Base-by-base conservation (phyloP, 345 rosid genomes). In the Euphorbia peplus region DNA sequence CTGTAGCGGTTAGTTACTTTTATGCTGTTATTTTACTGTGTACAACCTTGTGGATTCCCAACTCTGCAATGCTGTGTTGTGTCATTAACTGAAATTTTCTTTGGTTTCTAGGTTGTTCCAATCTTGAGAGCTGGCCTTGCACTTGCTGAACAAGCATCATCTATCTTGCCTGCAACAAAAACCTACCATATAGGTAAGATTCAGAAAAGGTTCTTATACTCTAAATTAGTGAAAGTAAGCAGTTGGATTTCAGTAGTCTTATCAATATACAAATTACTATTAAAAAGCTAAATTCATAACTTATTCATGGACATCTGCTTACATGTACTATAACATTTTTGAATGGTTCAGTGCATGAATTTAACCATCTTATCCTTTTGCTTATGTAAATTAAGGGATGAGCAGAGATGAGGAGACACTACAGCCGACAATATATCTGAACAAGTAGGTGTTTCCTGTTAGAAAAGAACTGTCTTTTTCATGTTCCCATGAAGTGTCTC, bases 71-170 rank as follows among this genome's bases (percentile, higher is more conserved):
- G n/a, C n/a, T n/a, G 55, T 60, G 14, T 8, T 24, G 29, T 29
- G 53, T 62, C n/a, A 15, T 47, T 14, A 52, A 13, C 57, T 63
- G 54, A 69, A 64, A 52, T 12, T 57, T 60, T 67, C 39, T 55
- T 46, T 46, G 41, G 65, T 70, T 66, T 61, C 67, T 83, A 91
- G 98, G 87, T 93, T 80, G 77, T 89, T 87, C 96, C 97, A 14
- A 88, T 93, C 39, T 73, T 93, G 70, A 87, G 98, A 85, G 97
- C 95, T 78, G 96, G 95, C 72, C 98, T 89, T 76, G 95, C 95
- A 71, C 93, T 93, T 75, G 92, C 84, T 19, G 97, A 93, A 75
- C 88, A 91, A 47, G 96, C 96, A 50, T 78, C 98, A 50, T 79
- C 92, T 30, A 84, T 93, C 74, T 86, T 93, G 73, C 97, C 97